Evolutionary conservation across 768 basidiomycete species (phyloP), one percentile per base, ranked within the genome.

Genomic region (Mycena crocata): DNA sequence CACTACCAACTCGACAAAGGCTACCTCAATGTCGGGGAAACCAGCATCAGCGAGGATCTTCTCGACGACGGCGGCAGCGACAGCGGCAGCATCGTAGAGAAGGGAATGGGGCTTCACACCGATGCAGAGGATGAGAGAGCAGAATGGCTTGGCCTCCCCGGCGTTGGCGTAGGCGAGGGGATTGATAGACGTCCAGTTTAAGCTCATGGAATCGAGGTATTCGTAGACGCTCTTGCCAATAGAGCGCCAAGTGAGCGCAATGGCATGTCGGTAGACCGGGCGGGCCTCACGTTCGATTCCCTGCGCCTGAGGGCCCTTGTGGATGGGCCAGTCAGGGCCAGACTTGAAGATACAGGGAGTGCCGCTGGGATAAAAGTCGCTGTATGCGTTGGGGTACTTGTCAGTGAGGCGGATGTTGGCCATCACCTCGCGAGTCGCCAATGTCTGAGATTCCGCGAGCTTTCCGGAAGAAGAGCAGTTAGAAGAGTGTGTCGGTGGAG

Each of bases 21-120:
- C 80, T 13, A 81, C 72, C 56, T 82, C 74, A 57, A 81, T 69
- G 34, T 76, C 77, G 50, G 71, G 62, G 72, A 82, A 71, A 50
- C 72, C 71, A 55, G 56, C 70, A 26, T 64, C 24, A n/a, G 24
- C 37, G 49, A 82, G 76, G 57, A 82, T 72, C 21, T 59, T 45
- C 50, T 73, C 64, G 77, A 71, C 62, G 62, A 42, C 54, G 12
- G 44, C 52, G 45, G 78, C 79, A 30, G 73, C 75, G 17, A 46
- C 70, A 51, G 67, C 48, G 54, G 81, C 81, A 45, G 35, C 62
- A 4, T 75, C 69, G 71, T 56, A 69, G 66, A 64, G 37, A 66
- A 81, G 70, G 52, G 79, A 66, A 13, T 44, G 32, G 37, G 80
- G 80, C 55, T 54, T 60, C 17, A 82, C 79, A 21, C 81, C 77